Evolutionary conservation across 148 eudicot genomes (phyloP).

Genomic region (Polygonum aviculare): DNA sequence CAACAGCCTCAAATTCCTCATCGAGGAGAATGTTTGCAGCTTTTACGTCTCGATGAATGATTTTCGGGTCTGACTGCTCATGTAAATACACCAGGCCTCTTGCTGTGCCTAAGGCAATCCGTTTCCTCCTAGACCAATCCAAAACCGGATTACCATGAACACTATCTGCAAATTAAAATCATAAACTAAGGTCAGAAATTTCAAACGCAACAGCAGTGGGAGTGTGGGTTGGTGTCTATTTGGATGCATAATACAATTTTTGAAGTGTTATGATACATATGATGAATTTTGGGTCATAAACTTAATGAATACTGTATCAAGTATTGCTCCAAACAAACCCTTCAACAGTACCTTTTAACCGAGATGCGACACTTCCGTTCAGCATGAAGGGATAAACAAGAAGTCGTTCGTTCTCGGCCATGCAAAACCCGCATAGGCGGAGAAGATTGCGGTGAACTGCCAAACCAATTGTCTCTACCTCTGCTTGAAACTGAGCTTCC

Average conservation of each 20-base stretch:
- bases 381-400: constrained; percentile 21
- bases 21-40: constrained; percentile 14
- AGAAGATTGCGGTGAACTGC: constrained; percentile 21
- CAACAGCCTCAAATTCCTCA: constrained; percentile 16
- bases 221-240: background rate
- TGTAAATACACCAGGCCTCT: constrained; percentile 20
- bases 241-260: background rate
- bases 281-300: too few species aligned
- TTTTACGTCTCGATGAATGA: constrained; percentile 13
- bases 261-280: background rate
- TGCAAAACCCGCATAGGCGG: constrained; percentile 19
- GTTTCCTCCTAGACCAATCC: constrained; percentile 19
- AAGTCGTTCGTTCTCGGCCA: constrained; percentile 18
- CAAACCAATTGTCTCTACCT: constrained; percentile 17
- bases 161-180: constrained; percentile 8
- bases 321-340: background rate
- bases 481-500: constrained; percentile 15
- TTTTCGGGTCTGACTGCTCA: constrained; percentile 11
- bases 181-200: background rate
- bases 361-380: constrained; percentile 20
- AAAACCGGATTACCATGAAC: constrained; percentile 13
- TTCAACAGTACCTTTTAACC: constrained; percentile 12
- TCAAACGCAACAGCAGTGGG: background rate
- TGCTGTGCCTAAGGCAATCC: constrained; percentile 20
- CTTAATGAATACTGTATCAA: too few species aligned